Percentiles rank a stretch among this genome's conserved stretches.
These are phyloP conservation scores for Schizothecium vesticola DNA, from an alignment of 495 filamentous ascomycete genomes.

Conservation along the genomic window DNA sequence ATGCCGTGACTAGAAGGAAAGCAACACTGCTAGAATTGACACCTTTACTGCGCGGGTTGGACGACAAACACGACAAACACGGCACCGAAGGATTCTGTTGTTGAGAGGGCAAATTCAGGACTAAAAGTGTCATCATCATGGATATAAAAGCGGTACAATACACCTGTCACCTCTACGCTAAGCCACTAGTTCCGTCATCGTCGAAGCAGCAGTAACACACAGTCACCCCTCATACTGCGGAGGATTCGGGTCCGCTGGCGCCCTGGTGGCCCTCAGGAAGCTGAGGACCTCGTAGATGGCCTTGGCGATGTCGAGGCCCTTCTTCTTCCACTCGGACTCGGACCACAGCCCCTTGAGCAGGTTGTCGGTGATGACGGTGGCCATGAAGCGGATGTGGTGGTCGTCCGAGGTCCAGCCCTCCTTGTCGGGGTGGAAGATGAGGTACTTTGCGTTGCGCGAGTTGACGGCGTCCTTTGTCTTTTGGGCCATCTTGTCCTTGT, in stretches of 20 bases:
- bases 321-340: conserved; percentile 25
- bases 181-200: neutral
- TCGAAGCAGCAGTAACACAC: neutral
- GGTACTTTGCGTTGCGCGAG: conserved; percentile 18
- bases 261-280: conserved; percentile 18
- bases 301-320: conserved; percentile 17
- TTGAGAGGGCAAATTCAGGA: neutral
- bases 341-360: conserved; percentile 24
- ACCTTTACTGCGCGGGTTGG: no score
- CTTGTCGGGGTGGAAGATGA: conserved; percentile 29
- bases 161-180: neutral
- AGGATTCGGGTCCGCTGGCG: conserved; percentile 6
- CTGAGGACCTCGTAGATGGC: conserved; percentile 28
- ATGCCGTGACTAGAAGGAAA: neutral
- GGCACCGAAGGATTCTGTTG: neutral
- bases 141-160: neutral
- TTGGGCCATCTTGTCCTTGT: conserved; percentile 23
- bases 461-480: conserved; percentile 24
- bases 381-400: conserved; percentile 30
- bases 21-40: neutral
- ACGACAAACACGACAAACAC: neutral
- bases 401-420: conserved; percentile 25
- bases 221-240: conserved; percentile 18
- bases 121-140: neutral
- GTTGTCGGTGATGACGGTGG: conserved; percentile 25